Evolutionary conservation across 1,139 yeast genomes (phyloP), one percentile per base, ranked within the genome.

Genomic region (Spencermartinsiella ligniputridi): DNA sequence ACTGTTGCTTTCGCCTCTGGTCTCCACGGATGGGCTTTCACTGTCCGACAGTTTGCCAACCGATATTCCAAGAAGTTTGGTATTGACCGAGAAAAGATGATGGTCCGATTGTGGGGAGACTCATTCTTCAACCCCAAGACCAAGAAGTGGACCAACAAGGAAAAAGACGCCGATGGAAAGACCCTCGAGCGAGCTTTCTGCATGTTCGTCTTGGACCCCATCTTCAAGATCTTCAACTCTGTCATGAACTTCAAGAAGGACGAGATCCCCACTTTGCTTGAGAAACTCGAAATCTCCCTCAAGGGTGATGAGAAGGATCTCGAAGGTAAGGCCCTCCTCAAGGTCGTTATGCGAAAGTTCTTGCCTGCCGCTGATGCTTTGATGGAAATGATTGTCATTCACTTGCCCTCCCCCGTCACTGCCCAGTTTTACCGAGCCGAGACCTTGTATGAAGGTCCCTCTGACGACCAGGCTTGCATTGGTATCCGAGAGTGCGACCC

Each of bases 21-120:
- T 84, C 81, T 92, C 70, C 98, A 92, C 83, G 98, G 98, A 76
- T 92, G 98, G 98, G 97, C 97, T 72, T 92, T 92, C 92, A 92
- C 98, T 67, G 84, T 92, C 70, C 89, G 98, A 78, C 98, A 92
- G 81, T 92, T 92, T 66, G 98, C 98, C 68, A 75, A 78, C 76
- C 88, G 96, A 79, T 92, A 92, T 83, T 83, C 96, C 72, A 89
- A 90, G 89, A 92, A 92, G 79, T 92, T 92, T 72, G 98, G 98
- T 88, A 97, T 92, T 70, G 97, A 90, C 87, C 83, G 87, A 74
- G 62, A 70, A 56, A 92, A 92, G 87, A 89, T 92, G 97, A 87
- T 88, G 96, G 92, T 87, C 75, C 86, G 97, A 81, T 84, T 92
- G 75, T 92, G 98, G 98, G 98, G 98, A 76, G 97, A 92, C 80